Evolutionary conservation across 108 stramenopile genomes (phyloP).

Genomic region (Skeletonema menzelii): DNA sequence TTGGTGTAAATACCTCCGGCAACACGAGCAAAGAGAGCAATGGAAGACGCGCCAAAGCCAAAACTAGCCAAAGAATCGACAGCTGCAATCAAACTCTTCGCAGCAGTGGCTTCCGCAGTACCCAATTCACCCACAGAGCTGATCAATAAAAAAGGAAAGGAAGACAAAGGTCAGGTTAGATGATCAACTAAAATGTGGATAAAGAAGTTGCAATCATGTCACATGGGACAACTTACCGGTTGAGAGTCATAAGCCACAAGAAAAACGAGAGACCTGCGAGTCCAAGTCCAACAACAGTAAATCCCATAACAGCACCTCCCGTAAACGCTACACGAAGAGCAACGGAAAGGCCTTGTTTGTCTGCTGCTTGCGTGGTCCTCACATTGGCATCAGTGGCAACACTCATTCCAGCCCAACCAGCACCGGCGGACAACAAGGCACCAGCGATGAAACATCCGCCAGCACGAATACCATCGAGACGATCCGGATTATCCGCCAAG

Average conservation of each 20-base stretch:
- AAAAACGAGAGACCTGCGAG: slow-evolving; percentile 57
- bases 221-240: not conserved
- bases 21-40: slow-evolving; percentile 97
- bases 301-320: slow-evolving; percentile 73
- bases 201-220: not conserved
- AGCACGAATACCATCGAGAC: slow-evolving; percentile 79
- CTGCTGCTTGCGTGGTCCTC: slow-evolving; percentile 88
- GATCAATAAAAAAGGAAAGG: not conserved
- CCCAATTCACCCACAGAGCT: not conserved
- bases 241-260: slow-evolving; percentile 11
- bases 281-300: slow-evolving; percentile 56
- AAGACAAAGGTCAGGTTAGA: not conserved
- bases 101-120: slow-evolving; percentile 52
- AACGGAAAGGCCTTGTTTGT: slow-evolving; percentile 70
- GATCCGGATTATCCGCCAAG: slow-evolving; percentile 6
- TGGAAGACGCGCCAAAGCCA: slow-evolving; percentile 94
- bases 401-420: slow-evolving; percentile 89
- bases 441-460: slow-evolving; percentile 84
- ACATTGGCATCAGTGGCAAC: slow-evolving; percentile 94
- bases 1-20: slow-evolving; percentile 99
- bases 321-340: slow-evolving; percentile 92
- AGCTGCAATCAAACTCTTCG: slow-evolving; percentile 6
- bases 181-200: too few relatives aligned
- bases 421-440: slow-evolving; percentile 75
- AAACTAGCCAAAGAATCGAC: slow-evolving; percentile 39